phyloP scores from a whole-genome alignment of 2,329 filamentous ascomycete species.

The Epichloe amarillans region DNA sequence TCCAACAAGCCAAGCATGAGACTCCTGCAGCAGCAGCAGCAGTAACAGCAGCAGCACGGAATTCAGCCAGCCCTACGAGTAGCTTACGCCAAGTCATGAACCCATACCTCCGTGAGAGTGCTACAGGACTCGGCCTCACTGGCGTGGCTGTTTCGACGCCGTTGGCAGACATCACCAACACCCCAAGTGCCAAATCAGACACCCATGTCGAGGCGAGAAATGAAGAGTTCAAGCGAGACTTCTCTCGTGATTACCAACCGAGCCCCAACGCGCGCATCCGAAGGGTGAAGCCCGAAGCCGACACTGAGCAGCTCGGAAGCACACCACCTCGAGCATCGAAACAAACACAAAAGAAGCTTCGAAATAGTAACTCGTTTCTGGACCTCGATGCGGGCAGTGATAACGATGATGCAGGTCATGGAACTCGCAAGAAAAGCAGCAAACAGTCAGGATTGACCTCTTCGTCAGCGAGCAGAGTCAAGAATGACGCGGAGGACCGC shows the following conservation, averaged over 20 bases:
- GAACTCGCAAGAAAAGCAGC: constrained; percentile 5
- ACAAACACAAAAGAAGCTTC: constrained; percentile 15
- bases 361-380: constrained; percentile 34
- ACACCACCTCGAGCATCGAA: constrained; percentile 24
- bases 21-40: constrained; percentile 11
- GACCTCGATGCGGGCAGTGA: constrained; percentile 36
- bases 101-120: constrained; percentile 48
- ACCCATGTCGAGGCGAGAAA: constrained; percentile 16
- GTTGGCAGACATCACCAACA: constrained; percentile 15
- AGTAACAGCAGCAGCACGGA: constrained; percentile 9
- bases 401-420: constrained; percentile 23
- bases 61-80: constrained; percentile 51
- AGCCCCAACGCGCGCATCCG: constrained; percentile 60
- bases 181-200: constrained; percentile 5
- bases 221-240: constrained; percentile 38
- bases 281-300: constrained; percentile 38
- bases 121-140: constrained; percentile 18
- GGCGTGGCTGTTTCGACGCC: constrained; percentile 7
- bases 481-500: constrained; percentile 9
- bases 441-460: neutral
- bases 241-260: constrained; percentile 65
- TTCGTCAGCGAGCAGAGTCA: neutral
- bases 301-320: constrained; percentile 10
- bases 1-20: constrained; percentile 17
- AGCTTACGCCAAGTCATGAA: constrained; percentile 80